Evolutionary conservation across 2,329 filamentous ascomycete species (phyloP).

Genomic region (Microdochium nivale): DNA sequence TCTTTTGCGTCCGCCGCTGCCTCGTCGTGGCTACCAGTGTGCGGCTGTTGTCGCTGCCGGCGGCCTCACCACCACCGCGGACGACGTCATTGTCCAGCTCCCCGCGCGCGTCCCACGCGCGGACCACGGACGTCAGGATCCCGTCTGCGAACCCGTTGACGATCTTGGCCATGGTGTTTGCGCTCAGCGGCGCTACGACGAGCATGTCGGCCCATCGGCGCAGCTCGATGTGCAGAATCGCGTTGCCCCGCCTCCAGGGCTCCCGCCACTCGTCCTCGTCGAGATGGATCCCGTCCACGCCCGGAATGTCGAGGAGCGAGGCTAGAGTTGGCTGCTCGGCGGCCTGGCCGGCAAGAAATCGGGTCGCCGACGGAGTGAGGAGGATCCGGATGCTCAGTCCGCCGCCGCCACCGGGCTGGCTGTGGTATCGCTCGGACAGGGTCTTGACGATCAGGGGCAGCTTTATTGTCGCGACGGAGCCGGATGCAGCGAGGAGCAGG

Average conservation of each 20-base stretch:
- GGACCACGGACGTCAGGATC: constrained; percentile 62
- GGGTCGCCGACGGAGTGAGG: constrained; percentile 62
- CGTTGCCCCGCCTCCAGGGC: constrained; percentile 70
- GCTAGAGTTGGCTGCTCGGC: constrained; percentile 65
- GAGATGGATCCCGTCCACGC: constrained; percentile 72
- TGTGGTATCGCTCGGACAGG: constrained; percentile 12
- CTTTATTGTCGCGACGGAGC: constrained; percentile 67
- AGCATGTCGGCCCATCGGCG: constrained; percentile 73
- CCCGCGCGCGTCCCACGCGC: constrained; percentile 81
- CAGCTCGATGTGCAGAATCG: constrained; percentile 85
- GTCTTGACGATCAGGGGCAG: constrained; percentile 36
- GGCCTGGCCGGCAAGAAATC: constrained; percentile 71
- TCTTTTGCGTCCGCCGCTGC: constrained; percentile 30
- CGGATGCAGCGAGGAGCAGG: constrained; percentile 57
- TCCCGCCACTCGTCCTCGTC: constrained; percentile 81
- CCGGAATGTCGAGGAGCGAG: constrained; percentile 49
- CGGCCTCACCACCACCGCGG: neutral
- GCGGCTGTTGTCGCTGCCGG: neutral
- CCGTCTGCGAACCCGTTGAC: constrained; percentile 70
- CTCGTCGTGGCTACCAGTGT: constrained; percentile 10
- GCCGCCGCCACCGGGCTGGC: neutral
- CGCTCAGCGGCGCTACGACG: constrained; percentile 71
- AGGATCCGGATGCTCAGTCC: constrained; percentile 75
- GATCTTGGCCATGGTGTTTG: constrained; percentile 82
- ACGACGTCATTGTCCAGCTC: constrained; percentile 34